A percentile compares a stretch with the other conserved stretches of the same genome.
phyloP scores from a whole-genome alignment of 345 rosid genomes.

The Eucalyptus camaldulensis region DNA sequence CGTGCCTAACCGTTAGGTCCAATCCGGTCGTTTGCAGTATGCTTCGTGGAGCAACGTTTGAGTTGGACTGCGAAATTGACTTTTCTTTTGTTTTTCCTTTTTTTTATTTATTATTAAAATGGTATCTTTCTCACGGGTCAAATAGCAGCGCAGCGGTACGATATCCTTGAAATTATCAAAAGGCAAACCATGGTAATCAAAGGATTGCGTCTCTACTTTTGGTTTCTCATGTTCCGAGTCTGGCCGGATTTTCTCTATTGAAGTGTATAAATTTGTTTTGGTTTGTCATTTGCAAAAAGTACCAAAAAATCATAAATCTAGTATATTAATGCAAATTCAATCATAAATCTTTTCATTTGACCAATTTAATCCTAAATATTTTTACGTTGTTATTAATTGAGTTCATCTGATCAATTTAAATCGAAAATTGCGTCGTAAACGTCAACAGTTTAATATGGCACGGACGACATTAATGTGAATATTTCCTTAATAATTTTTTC shows the following conservation, averaged over 20 bases:
- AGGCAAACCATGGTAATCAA: neutral
- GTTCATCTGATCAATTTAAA: too few species aligned
- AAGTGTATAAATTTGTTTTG: neutral
- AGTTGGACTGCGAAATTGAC: neutral
- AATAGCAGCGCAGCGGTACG: neutral
- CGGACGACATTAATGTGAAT: accelerated
- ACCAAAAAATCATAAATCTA: too few species aligned
- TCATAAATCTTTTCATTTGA: too few species aligned
- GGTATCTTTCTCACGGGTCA: neutral
- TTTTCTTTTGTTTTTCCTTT: neutral
- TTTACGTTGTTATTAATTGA: accelerated
- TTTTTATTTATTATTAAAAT: neutral
- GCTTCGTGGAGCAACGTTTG: neutral
- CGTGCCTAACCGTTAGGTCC: neutral
- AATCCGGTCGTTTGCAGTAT: neutral
- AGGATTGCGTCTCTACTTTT: neutral
- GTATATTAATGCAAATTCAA: too few species aligned
- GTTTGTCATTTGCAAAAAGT: too few species aligned
- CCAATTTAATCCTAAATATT: too few species aligned
- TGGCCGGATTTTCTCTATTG: neutral
- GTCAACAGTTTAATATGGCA: accelerated
- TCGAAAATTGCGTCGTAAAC: accelerated
- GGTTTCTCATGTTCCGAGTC: neutral
- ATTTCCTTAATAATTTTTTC: too few species aligned
- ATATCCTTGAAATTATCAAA: neutral